Conservation (phyloP, 1,139 yeast genomes). For the Saccharomyces hybrid region DNA sequence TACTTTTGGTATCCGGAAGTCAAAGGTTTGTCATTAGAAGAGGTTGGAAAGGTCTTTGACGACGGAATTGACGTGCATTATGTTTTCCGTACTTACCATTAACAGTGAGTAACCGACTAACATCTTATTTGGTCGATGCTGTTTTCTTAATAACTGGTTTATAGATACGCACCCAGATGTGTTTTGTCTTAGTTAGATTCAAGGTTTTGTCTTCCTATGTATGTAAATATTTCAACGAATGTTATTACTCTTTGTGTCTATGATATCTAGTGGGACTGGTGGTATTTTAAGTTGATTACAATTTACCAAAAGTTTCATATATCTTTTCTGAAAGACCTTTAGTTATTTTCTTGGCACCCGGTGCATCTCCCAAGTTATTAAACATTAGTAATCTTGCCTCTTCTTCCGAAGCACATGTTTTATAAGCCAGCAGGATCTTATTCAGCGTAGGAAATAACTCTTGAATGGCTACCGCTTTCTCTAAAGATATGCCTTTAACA, state of each 20-base stretch:
- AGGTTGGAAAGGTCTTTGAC: slow-evolving; percentile 36
- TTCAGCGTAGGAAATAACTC: slow-evolving; percentile 26
- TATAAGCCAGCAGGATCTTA: slow-evolving; percentile 35
- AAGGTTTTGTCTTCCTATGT: background rate
- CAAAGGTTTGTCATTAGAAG: slow-evolving; percentile 40
- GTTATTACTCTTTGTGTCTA: background rate
- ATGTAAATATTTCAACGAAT: background rate
- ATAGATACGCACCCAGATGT: too few species aligned
- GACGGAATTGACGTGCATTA: slow-evolving; percentile 36
- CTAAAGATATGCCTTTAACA: slow-evolving; percentile 71
- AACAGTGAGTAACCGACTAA: background rate
- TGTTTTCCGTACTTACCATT: slow-evolving; percentile 29
- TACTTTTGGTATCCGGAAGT: slow-evolving; percentile 43
- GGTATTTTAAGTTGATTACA: background rate
- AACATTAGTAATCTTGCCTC: slow-evolving; percentile 40
- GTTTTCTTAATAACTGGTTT: background rate
- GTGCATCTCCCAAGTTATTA: slow-evolving; percentile 42
- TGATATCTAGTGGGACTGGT: background rate
- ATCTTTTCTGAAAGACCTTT: slow-evolving; percentile 53
- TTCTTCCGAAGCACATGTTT: slow-evolving; percentile 25
- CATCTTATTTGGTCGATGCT: background rate
- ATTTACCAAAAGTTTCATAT: slow-evolving; percentile 53
- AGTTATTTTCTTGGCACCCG: slow-evolving; percentile 57
- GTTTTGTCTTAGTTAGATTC: too few species aligned
- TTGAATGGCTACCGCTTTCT: slow-evolving; percentile 77